Percentiles rank a stretch among this genome's conserved stretches.
These are phyloP conservation scores for Starmerella tilneyi DNA, from an alignment of 805 yeast species.

Conservation along the genomic window DNA sequence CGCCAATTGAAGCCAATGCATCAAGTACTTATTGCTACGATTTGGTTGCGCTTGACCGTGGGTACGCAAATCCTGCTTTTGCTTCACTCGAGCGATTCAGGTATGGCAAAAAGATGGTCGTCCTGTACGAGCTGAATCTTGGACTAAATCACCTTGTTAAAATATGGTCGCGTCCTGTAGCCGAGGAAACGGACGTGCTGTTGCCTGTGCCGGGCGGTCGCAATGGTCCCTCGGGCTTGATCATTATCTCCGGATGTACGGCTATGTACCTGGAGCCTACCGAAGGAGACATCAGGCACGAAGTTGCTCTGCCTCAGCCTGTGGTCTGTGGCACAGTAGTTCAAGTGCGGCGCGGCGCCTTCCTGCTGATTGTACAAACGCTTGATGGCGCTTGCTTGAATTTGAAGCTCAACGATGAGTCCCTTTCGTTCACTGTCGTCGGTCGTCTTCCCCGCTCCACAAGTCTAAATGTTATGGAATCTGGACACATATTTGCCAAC, in stretches of 20 bases:
- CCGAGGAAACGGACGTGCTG: constrained; percentile 40
- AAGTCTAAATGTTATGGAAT: constrained; percentile 49
- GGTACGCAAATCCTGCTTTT: constrained; percentile 74
- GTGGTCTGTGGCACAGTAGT: constrained; percentile 47
- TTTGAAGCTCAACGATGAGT: constrained; percentile 36
- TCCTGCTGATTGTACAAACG: constrained; percentile 59
- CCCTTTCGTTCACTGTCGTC: constrained; percentile 28
- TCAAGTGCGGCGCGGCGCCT: constrained; percentile 33
- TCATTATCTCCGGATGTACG: constrained; percentile 50
- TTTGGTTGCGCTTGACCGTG: constrained; percentile 57
- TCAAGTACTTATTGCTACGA: constrained; percentile 40
- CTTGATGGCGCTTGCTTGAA: constrained; percentile 68
- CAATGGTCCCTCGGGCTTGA: constrained; percentile 61
- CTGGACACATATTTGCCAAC: constrained; percentile 68
- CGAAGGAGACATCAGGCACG: constrained; percentile 13
- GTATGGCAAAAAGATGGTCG: constrained; percentile 34
- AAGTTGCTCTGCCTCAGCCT: not conserved
- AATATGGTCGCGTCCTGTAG: constrained; percentile 37
- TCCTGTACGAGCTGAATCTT: constrained; percentile 72
- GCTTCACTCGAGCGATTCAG: constrained; percentile 62
- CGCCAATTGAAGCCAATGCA: not conserved
- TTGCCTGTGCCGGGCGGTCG: constrained; percentile 61
- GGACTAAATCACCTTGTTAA: constrained; percentile 70
- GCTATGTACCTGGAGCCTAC: constrained; percentile 36
- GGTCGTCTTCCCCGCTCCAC: not conserved